Conservation (phyloP, 2,329 filamentous ascomycete genomes). For the Periglandula ipomoeae region DNA sequence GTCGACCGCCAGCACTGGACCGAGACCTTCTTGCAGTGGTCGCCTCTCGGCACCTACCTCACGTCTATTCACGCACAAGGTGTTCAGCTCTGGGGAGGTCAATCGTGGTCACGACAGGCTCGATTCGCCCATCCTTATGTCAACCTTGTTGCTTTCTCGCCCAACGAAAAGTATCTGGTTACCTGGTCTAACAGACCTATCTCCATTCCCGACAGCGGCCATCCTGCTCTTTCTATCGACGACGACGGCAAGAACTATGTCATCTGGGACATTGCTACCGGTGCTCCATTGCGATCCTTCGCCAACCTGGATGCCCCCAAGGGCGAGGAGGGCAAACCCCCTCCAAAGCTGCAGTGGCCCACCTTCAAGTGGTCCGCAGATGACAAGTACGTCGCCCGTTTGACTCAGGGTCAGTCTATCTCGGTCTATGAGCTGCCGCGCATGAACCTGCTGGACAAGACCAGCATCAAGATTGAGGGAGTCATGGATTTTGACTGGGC, state of each 20-base stretch:
- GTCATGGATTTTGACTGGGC: conserved; percentile 98
- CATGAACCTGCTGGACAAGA: conserved; percentile 87
- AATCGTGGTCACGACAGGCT: conserved; percentile 80
- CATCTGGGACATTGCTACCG: conserved; percentile 92
- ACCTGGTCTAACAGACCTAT: conserved; percentile 97
- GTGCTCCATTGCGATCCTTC: conserved; percentile 86
- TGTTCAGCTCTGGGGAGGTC: conserved; percentile 93
- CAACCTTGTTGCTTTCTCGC: conserved; percentile 94
- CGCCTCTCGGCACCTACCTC: conserved; percentile 85
- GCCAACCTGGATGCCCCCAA: conserved; percentile 74
- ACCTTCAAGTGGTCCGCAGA: conserved; percentile 99
- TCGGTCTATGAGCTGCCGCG: conserved; percentile 82
- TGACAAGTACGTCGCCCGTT: conserved; percentile 90
- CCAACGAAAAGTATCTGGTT: conserved; percentile 82
- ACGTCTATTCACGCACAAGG: conserved; percentile 93
- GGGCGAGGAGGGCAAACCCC: conserved; percentile 48
- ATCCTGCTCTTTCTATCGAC: conserved; percentile 75
- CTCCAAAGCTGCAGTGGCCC: conserved; percentile 91
- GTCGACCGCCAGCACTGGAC: conserved; percentile 96
- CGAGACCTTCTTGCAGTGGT: conserved; percentile 97
- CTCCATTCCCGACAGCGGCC: conserved; percentile 77
- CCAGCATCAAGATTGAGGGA: conserved; percentile 90
- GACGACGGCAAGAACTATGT: conserved; percentile 99
- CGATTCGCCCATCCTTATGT: conserved; percentile 93
- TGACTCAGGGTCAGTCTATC: conserved; percentile 81